Conservation (phyloP, 2,329 filamentous ascomycete species). For the Thielaviopsis euricoi region DNA sequence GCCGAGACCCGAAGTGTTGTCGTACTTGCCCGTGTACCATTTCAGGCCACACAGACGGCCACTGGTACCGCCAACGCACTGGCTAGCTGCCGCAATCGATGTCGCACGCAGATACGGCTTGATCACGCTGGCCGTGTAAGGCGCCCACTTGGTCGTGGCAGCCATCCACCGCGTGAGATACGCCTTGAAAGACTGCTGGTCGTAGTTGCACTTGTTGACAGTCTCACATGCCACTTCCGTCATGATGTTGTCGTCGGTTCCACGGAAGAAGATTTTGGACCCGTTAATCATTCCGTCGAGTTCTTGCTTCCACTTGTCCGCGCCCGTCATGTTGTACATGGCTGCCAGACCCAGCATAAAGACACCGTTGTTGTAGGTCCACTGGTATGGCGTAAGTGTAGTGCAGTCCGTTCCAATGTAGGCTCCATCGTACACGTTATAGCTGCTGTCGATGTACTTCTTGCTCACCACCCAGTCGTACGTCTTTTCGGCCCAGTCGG, state of each 20-base stretch:
- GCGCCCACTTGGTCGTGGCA: conserved; percentile 45
- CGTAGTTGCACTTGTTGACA: conserved; percentile 41
- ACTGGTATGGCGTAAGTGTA: conserved; percentile 42
- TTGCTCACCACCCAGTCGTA: conserved; percentile 52
- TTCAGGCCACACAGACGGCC: conserved; percentile 42
- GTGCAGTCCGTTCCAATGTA: conserved; percentile 41
- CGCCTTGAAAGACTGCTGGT: conserved; percentile 48
- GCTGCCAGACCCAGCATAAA: conserved; percentile 50
- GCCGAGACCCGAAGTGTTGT: conserved; percentile 45
- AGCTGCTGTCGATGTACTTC: conserved; percentile 42
- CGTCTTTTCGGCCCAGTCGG: conserved; percentile 56
- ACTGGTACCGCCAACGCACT: conserved; percentile 41
- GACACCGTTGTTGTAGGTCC: conserved; percentile 52
- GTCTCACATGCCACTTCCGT: conserved; percentile 49
- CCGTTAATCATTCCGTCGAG: conserved; percentile 39
- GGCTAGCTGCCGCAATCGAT: conserved; percentile 37
- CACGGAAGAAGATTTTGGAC: conserved; percentile 37
- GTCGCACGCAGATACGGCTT: conserved; percentile 37
- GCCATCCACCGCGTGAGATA: conserved; percentile 47
- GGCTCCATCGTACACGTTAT: conserved; percentile 46
- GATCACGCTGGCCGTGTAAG: conserved; percentile 36
- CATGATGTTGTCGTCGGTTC: conserved; percentile 38
- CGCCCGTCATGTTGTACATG: conserved; percentile 47
- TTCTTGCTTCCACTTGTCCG: conserved; percentile 38
- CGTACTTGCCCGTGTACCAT: conserved; percentile 39